Evolutionary conservation across 2,329 filamentous ascomycete species (phyloP), one percentile per base, ranked within the genome.

Genomic region (Verticillium isaacii): DNA sequence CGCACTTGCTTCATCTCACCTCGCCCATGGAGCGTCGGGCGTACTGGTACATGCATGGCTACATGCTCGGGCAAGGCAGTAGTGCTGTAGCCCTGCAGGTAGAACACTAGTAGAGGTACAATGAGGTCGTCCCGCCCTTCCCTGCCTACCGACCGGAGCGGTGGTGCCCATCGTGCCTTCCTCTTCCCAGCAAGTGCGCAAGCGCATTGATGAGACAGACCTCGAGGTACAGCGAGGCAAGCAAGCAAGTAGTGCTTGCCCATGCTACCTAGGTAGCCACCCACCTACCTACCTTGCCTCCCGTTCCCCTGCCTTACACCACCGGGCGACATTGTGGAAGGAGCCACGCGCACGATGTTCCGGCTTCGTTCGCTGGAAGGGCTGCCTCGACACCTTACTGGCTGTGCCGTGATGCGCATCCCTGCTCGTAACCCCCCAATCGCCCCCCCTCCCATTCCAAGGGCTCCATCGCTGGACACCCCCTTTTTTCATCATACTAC

Each of bases 41-140:
- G 65, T 56, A 56, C 54, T 34, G 54, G 32, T 56, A 56, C 54
- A 56, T 56, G 54, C 32, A 56, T 32, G 29, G 54, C 32, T 32
- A 56, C 50, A 23, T 25, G 41, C 9, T 23, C 41, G 41, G 41
- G n/a, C 41, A 50, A 25, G 41, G n/a, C 41, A 50, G 41, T 41
- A 50, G 41, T 23, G n/a, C 41, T 50, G 41, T 23, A 23, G 41
- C 41, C 41, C 41, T 50, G 41, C 41, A 50, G n/a, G 41, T 23
- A 50, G 41, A 25, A n/a, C 41, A 50, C 41, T 50, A 23, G 41
- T 23, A 32, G 34, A 11, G 23, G 57, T 58, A 58, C 57, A 25
- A 58, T 58, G 57, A 58, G 29, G 41, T 37, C 23, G 25, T 50
- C 57, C 57, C 41, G 36, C 37, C 34, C 15, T 29, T n/a, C 25